A percentile compares a stretch with the other conserved stretches of the same genome.
These are phyloP conservation scores for Withania somnifera DNA, from an alignment of 305 asterid genomes.

Conservation along the genomic window DNA sequence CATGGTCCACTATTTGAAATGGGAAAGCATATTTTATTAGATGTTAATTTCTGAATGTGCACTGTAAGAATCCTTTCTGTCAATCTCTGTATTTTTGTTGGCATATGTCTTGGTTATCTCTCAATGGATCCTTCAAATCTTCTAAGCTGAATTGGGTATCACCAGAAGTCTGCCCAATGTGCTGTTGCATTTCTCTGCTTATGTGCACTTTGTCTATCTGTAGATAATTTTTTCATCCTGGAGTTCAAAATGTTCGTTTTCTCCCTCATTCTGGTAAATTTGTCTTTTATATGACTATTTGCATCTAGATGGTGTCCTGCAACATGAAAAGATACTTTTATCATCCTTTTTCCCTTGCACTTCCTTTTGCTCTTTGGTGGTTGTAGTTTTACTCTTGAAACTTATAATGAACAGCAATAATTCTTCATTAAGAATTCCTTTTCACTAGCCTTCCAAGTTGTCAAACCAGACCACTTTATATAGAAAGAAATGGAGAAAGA, in stretches of 20 bases:
- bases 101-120: background rate
- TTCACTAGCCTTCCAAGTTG: background rate
- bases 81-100: background rate
- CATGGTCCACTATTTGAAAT: no score
- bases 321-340: background rate
- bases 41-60: no score
- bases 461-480: background rate
- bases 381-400: background rate
- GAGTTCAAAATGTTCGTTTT: background rate
- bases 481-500: background rate
- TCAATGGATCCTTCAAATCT: background rate
- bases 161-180: background rate
- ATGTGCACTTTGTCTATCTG: background rate
- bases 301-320: background rate
- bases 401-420: background rate
- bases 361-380: background rate
- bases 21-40: no score
- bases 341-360: background rate
- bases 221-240: background rate
- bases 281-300: background rate
- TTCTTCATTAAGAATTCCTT: background rate
- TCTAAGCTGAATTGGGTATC: background rate
- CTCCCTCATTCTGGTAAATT: background rate
- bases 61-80: no score
- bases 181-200: background rate